Percentiles rank a stretch among this genome's conserved stretches.
These are phyloP conservation scores for Hemileccinum impolitum DNA, from an alignment of 768 basidiomycete species.

Conservation along the genomic window DNA sequence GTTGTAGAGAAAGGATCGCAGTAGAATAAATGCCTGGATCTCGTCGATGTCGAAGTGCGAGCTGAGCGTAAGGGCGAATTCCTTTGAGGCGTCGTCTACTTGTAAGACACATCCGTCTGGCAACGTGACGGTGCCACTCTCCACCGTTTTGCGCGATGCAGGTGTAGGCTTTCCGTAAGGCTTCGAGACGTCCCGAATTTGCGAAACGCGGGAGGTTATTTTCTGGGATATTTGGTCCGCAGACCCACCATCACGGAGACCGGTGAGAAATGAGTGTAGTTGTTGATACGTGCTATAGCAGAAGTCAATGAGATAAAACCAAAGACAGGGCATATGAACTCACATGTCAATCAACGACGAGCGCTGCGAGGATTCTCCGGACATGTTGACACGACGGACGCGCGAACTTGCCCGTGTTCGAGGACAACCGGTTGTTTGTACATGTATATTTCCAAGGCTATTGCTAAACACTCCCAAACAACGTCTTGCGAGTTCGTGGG, in stretches of 20 bases:
- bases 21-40: conserved; percentile 68
- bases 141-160: conserved; percentile 63
- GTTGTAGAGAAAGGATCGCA: conserved; percentile 77
- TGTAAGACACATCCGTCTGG: conserved; percentile 58
- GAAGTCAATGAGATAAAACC: background rate
- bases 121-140: conserved; percentile 66
- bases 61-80: conserved; percentile 70
- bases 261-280: conserved; percentile 57
- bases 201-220: conserved; percentile 52
- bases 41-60: conserved; percentile 73
- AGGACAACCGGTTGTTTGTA: conserved; percentile 20
- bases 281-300: conserved; percentile 57
- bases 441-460: conserved; percentile 19
- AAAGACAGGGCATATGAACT: background rate
- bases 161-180: conserved; percentile 70
- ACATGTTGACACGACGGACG: conserved; percentile 30
- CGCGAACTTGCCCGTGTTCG: conserved; percentile 2
- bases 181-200: conserved; percentile 53
- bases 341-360: conserved; percentile 73
- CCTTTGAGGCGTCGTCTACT: conserved; percentile 68
- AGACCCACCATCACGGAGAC: conserved; percentile 55
- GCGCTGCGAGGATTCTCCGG: conserved; percentile 50
- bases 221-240: conserved; percentile 58
- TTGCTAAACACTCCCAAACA: conserved; percentile 23
- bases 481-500: background rate